Conservation (phyloP, 345 rosid genomes). For the Bretschneidera sinensis region DNA sequence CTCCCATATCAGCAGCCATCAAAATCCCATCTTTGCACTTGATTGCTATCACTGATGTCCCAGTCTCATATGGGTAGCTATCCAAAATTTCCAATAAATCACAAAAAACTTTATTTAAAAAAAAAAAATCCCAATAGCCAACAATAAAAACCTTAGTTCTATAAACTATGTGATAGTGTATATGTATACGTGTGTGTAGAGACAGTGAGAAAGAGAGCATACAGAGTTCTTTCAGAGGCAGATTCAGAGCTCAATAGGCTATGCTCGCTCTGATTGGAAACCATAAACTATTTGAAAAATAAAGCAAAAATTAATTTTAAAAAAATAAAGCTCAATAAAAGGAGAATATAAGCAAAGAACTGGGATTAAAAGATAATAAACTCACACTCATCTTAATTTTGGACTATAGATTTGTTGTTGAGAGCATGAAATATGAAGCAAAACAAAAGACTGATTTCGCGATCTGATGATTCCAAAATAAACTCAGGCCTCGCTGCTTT, state of each 20-base stretch:
- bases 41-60: conserved; percentile 87
- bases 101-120: not conserved
- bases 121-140: conserved; percentile 3
- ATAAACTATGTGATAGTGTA: too few species aligned
- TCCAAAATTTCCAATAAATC: conserved; percentile 10
- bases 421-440: not conserved
- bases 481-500: conserved; percentile 12
- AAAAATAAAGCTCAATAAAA: not conserved
- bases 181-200: too few species aligned
- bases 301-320: too few species aligned
- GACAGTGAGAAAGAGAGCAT: conserved; percentile 8
- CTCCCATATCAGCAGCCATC: conserved; percentile 99
- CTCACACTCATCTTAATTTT: conserved; percentile 30
- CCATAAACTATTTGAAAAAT: conserved; percentile 17
- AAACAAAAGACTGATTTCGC: conserved; percentile 13
- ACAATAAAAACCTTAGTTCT: conserved; percentile 2
- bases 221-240: conserved; percentile 50
- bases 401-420: conserved; percentile 1
- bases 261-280: conserved; percentile 29
- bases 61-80: conserved; percentile 93
- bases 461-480: conserved; percentile 21
- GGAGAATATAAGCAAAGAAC: not conserved
- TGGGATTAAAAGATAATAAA: conserved; percentile 1
- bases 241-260: conserved; percentile 29
- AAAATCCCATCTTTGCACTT: conserved; percentile 93